Percentiles rank a stretch among this genome's conserved stretches.
Conservation (phyloP, 2,329 filamentous ascomycete species). For the Phialophora expanda region DNA sequence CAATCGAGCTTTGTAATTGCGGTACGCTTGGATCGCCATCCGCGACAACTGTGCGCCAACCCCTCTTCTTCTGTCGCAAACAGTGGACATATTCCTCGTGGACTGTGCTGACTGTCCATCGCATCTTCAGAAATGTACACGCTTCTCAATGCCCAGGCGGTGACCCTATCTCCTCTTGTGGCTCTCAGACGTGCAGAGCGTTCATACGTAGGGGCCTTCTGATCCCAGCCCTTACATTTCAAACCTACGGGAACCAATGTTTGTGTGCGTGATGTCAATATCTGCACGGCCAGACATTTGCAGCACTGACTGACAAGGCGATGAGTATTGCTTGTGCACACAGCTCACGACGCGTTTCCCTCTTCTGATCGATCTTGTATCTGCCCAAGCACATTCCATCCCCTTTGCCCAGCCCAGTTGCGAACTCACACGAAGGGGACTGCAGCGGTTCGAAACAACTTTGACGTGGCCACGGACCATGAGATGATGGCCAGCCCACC, state of each 20-base stretch:
- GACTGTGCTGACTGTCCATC: neutral
- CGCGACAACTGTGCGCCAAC: no score
- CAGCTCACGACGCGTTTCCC: neutral
- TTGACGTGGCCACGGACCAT: neutral
- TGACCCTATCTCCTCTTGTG: neutral
- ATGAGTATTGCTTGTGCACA: neutral
- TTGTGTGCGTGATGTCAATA: neutral
- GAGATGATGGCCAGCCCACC: neutral
- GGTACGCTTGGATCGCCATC: neutral
- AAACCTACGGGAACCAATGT: neutral
- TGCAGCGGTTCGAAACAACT: neutral
- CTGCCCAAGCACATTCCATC: neutral
- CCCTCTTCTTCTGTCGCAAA: neutral
- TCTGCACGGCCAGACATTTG: neutral
- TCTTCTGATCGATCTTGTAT: neutral
- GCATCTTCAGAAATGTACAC: neutral
- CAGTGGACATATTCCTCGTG: no score
- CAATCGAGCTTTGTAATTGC: neutral
- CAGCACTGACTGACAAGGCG: neutral
- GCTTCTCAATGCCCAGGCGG: no score
- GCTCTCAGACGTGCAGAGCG: neutral
- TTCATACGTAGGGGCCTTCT: neutral
- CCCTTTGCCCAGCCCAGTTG: neutral
- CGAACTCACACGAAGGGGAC: neutral
- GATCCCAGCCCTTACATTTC: neutral